Percentiles rank a stretch among this genome's conserved stretches.
These are phyloP conservation scores for Wallacemonas sp. DNA, from an alignment of 208 protist species.

Conservation along the genomic window DNA sequence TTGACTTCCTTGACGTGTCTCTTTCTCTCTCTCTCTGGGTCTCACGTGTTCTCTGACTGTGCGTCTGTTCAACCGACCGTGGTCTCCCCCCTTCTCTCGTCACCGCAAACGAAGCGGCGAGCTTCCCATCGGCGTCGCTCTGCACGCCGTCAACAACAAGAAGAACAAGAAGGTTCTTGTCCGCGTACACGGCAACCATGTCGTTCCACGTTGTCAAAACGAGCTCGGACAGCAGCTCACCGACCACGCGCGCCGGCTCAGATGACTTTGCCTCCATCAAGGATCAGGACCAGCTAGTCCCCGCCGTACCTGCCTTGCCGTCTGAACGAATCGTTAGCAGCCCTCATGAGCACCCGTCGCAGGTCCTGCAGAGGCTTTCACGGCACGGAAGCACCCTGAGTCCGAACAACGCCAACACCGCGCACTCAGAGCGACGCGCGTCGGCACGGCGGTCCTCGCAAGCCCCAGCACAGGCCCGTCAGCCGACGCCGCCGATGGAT, in stretches of 20 bases:
- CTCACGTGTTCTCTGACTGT: conserved; percentile 9
- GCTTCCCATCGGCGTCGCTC: too few species aligned
- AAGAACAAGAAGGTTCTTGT: background rate
- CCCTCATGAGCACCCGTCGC: background rate
- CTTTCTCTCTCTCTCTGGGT: background rate
- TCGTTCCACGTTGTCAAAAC: too few species aligned
- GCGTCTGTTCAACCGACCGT: background rate
- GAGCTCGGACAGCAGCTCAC: too few species aligned
- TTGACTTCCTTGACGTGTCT: background rate
- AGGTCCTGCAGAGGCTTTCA: background rate
- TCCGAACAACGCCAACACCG: too few species aligned
- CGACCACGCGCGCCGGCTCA: too few species aligned
- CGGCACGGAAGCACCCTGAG: background rate
- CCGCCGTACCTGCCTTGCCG: background rate
- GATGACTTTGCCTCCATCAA: conserved; percentile 1
- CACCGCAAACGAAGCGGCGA: background rate
- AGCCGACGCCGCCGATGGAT: too few species aligned
- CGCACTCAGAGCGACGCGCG: too few species aligned
- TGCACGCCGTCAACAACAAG: conserved; percentile 10
- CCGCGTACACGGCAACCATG: too few species aligned
- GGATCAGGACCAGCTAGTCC: background rate
- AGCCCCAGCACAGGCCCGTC: too few species aligned
- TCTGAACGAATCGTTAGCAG: background rate
- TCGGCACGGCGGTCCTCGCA: too few species aligned
- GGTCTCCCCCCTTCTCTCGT: background rate